Conservation (phyloP, 208 protist species). For the Acanthamoeba castellanii region DNA sequence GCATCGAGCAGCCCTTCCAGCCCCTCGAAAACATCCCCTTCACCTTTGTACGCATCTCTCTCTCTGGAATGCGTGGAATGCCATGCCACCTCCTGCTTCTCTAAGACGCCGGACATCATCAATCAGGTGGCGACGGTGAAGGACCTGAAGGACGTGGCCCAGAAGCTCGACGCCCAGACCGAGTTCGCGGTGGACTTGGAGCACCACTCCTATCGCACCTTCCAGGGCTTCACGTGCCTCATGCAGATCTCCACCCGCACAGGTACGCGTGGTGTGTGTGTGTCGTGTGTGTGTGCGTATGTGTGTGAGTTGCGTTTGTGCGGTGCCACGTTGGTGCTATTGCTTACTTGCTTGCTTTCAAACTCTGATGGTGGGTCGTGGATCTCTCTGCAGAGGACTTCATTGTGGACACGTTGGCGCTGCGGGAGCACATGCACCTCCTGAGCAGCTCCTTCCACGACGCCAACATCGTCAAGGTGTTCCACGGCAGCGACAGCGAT, state of each 20-base stretch:
- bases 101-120: neutral
- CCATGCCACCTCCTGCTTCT: too few relatives aligned
- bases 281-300: neutral
- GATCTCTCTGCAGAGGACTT: slow-evolving; percentile 91
- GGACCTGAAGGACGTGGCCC: slow-evolving; percentile 74
- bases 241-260: slow-evolving; percentile 98
- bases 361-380: neutral
- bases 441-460: slow-evolving; percentile 95
- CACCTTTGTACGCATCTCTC: neutral
- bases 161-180: slow-evolving; percentile 67
- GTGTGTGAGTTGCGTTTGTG: too few relatives aligned
- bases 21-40: neutral
- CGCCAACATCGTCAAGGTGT: slow-evolving; percentile 81
- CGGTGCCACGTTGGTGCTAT: neutral
- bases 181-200: slow-evolving; percentile 95
- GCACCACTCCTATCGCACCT: slow-evolving; percentile 73
- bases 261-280: slow-evolving; percentile 10
- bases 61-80: neutral
- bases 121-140: slow-evolving; percentile 76
- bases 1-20: neutral
- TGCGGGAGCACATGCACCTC: slow-evolving; percentile 93
- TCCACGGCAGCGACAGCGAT: slow-evolving; percentile 92
- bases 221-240: slow-evolving; percentile 97
- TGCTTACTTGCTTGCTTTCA: neutral
- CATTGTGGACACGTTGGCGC: slow-evolving; percentile 96